Evolutionary conservation across 208 protist genomes (phyloP).

Genomic region (Trypanosoma vivax): DNA sequence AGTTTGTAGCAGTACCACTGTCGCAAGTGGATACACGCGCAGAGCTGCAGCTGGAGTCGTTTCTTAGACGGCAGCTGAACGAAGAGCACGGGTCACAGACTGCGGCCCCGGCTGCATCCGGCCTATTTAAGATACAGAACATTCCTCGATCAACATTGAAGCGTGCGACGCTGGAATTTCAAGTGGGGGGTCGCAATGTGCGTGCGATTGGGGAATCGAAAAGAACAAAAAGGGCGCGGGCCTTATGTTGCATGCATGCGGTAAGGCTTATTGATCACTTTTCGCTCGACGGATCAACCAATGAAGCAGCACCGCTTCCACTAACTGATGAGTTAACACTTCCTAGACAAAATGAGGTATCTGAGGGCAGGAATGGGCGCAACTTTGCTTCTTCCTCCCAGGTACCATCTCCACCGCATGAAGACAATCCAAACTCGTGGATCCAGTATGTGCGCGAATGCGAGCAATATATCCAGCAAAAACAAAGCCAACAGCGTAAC

Average conservation of each 20-base stretch:
- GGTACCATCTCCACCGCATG: slow-evolving; percentile 7
- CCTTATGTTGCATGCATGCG: slow-evolving; percentile 77
- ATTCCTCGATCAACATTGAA: slow-evolving; percentile 36
- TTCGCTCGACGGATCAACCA: slow-evolving; percentile 10
- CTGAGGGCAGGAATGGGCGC: neutral
- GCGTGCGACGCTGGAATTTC: slow-evolving; percentile 38
- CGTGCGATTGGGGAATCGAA: slow-evolving; percentile 53
- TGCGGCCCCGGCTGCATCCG: neutral
- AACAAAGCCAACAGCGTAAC: slow-evolving; percentile 2
- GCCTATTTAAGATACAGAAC: slow-evolving; percentile 18
- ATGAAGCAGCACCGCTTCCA: neutral
- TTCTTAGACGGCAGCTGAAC: slow-evolving; percentile 23
- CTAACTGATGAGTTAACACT: slow-evolving; percentile 1
- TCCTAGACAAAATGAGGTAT: neutral
- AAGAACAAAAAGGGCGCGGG: slow-evolving; percentile 34
- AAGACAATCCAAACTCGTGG: slow-evolving; percentile 25
- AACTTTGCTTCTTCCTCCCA: too few relatives aligned
- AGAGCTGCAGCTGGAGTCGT: slow-evolving; percentile 29
- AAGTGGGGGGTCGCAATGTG: slow-evolving; percentile 17
- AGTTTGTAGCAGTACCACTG: slow-evolving; percentile 14
- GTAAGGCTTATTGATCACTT: slow-evolving; percentile 60
- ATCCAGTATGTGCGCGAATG: slow-evolving; percentile 34
- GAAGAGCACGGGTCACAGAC: slow-evolving; percentile 4
- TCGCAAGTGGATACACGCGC: slow-evolving; percentile 21
- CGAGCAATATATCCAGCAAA: slow-evolving; percentile 21